Conservation (phyloP, 768 basidiomycete genomes). For the Phaeolepiota aurea region DNA sequence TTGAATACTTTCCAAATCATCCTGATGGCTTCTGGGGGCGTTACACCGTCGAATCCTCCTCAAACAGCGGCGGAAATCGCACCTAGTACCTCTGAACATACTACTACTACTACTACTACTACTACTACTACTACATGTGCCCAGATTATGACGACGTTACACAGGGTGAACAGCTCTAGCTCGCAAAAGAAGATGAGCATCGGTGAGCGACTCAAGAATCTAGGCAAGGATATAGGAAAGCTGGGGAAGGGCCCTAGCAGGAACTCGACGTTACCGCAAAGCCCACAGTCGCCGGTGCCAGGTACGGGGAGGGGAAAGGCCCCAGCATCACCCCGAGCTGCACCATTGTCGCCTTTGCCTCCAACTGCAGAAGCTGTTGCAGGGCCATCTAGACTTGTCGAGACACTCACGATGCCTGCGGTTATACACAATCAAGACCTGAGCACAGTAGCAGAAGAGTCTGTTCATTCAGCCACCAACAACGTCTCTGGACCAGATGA, state of each 20-base stretch:
- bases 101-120: no score
- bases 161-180: no score
- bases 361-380: neutral
- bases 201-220: neutral
- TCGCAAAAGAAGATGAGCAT: neutral
- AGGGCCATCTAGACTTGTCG: constrained; percentile 1
- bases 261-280: neutral
- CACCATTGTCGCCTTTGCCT: neutral
- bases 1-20: no score
- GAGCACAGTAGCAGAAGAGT: constrained; percentile 9
- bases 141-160: no score
- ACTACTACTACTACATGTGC: no score
- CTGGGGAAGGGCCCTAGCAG: neutral
- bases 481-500: constrained; percentile 4
- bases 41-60: neutral
- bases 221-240: constrained; percentile 1
- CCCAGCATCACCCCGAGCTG: neutral
- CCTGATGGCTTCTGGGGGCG: neutral
- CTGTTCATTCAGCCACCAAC: neutral
- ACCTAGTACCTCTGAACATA: no score
- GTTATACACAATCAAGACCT: neutral
- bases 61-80: no score
- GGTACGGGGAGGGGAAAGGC: neutral
- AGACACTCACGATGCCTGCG: neutral
- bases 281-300: neutral